Percentiles rank a stretch among this genome's conserved stretches.
These are phyloP conservation scores for Neophaeococcomyces mojaviensis DNA, from an alignment of 2,329 filamentous ascomycete species.

Conservation along the genomic window DNA sequence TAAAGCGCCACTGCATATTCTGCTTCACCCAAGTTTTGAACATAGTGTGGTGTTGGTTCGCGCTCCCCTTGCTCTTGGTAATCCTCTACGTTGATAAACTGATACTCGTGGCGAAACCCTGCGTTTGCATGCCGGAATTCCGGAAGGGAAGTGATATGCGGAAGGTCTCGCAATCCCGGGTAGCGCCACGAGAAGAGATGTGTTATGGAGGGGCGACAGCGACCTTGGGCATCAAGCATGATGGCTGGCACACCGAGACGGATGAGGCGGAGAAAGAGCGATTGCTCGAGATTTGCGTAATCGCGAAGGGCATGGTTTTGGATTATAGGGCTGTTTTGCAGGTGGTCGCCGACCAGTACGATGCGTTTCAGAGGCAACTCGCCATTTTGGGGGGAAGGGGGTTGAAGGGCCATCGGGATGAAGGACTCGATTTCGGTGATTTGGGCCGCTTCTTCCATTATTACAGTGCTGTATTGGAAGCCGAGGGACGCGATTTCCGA, in stretches of 20 bases:
- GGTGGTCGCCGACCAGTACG: constrained; percentile 88
- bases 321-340: constrained; percentile 92
- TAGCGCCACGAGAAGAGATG: constrained; percentile 93
- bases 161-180: constrained; percentile 57
- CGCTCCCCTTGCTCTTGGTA: constrained; percentile 86
- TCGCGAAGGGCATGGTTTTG: constrained; percentile 90
- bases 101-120: constrained; percentile 87
- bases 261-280: constrained; percentile 83
- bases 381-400: constrained; percentile 54
- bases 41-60: constrained; percentile 87
- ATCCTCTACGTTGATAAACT: constrained; percentile 91
- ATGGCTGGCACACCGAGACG: constrained; percentile 87
- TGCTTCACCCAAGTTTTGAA: constrained; percentile 92
- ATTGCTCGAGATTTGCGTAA: constrained; percentile 94
- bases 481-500: constrained; percentile 85
- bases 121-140: constrained; percentile 81
- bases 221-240: constrained; percentile 85
- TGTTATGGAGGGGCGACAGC: constrained; percentile 78
- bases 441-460: constrained; percentile 98
- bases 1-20: constrained; percentile 94
- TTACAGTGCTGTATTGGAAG: constrained; percentile 93
- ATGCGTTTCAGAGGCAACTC: constrained; percentile 74
- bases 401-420: constrained; percentile 88
- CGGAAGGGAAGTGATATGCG: constrained; percentile 57
- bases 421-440: constrained; percentile 98